Evolutionary conservation across 257 asterid genomes (phyloP), one percentile per base, ranked within the genome.

Genomic region (Ehretia macrophylla): DNA sequence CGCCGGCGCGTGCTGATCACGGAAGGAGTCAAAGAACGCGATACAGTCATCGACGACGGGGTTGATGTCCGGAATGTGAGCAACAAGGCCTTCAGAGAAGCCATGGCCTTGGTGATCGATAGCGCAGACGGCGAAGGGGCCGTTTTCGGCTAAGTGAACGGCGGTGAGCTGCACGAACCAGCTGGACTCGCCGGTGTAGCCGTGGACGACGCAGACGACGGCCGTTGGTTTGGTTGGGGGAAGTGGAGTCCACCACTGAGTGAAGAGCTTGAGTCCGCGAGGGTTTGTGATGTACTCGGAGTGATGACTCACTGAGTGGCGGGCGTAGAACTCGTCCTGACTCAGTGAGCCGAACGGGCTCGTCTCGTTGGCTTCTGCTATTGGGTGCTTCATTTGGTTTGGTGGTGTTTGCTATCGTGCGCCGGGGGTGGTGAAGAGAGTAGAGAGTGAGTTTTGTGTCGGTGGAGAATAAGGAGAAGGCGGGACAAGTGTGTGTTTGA

Each of bases 31-130:
- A 61, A 88, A 92, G 66, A 79, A 92, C 13, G 65, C 1, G 0
- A 86, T 22, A 53, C 97, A 92, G 50, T 92, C 96, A 11, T 88
- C 95, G 14, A 88, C 97, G 14, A 92, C 97, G 46, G 64, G 70
- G 6, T 78, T 66, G 23, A 92, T 59, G 72, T 92, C 95, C 14
- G 99, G 99, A 5, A 92, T 19, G 53, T 92, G 95, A 19, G 95
- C 90, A 54, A 56, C 16, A 17, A 92, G 78, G 1, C 99, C 99
- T 5, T 86, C 95, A 69, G 97, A 84, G 82, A 32, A 88, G 11
- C 99, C 99, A 58, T 92, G 99, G 52, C 99, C 90, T 84, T 84
- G 86, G 75, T 92, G 99, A 72, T 92, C 99, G 71, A 92, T 80
- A 1, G 97, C 99, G 77, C 99, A 92, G 53, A 92, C 99, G 22